These are phyloP conservation scores for Kodamaea jinghongensis DNA, from an alignment of 805 yeast species.

Conservation along the genomic window DNA sequence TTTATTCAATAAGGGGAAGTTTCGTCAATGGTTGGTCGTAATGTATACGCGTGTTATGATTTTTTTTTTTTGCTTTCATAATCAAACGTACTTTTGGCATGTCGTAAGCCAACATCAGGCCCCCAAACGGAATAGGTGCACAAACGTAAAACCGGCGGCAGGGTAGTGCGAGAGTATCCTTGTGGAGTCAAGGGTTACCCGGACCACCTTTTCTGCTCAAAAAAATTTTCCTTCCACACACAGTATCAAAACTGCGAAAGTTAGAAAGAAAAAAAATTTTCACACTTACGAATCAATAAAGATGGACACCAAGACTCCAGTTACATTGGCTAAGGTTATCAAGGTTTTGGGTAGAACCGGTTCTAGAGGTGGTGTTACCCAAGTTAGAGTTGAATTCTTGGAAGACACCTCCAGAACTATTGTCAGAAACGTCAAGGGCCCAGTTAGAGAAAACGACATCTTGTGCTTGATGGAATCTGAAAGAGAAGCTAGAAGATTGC, in stretches of 20 bases:
- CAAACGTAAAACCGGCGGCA: too few relatives aligned
- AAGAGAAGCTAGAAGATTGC: constrained; percentile 97
- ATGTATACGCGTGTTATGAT: too few relatives aligned
- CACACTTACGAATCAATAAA: background rate
- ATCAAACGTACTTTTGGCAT: too few relatives aligned
- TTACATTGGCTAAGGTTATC: constrained; percentile 98
- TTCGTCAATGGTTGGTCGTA: too few relatives aligned
- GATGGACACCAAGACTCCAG: constrained; percentile 74
- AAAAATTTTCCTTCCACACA: constrained; percentile 1
- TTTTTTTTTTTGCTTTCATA: too few relatives aligned
- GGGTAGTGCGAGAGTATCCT: too few relatives aligned
- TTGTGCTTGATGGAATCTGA: constrained; percentile 99
- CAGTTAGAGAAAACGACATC: constrained; percentile 97
- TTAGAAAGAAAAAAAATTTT: too few relatives aligned
- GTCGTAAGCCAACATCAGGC: too few relatives aligned
- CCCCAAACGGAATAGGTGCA: too few relatives aligned
- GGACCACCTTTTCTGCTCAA: background rate
- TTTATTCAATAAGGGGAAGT: too few relatives aligned
- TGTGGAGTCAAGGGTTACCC: background rate
- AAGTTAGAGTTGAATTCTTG: constrained; percentile 95
- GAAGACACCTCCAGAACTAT: constrained; percentile 93
- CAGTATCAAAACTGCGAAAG: background rate
- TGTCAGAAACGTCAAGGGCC: constrained; percentile 96
- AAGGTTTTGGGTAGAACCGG: constrained; percentile 99
- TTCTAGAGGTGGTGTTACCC: constrained; percentile 99